Base-by-base conservation (phyloP, 257 asterid species). In the Solanum ossicruentum region DNA sequence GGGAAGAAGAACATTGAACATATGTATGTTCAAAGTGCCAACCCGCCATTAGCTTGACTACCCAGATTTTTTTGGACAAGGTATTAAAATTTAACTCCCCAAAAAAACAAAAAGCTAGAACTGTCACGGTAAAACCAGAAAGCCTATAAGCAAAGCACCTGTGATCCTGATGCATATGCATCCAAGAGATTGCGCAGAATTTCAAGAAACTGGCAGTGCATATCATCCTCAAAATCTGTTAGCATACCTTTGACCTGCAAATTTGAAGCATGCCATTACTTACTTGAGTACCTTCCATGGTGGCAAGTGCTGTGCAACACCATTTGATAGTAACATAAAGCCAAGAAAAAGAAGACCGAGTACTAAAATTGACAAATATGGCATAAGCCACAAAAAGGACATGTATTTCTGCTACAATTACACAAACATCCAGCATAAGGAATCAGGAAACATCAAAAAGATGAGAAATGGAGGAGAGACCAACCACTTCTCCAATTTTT, bases 201-300 rank as follows among this genome's bases (percentile, higher is more conserved):
- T 91, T 97, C 99, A 89, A 95, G 91, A 91, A 95, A 97, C 70
- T 97, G 99, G 89, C 99, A 95, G 86, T 95, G 99, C 99, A 95
- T 95, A 84, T 94, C 97, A 87, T 95, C 95, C 84, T 93, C 98
- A 86, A 91, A 97, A 91, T 97, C 99, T 85, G 96, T 89, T 47
- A 95, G 90, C 98, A 95, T 92, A 84, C 94, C 94, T 78, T 92
- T 93, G 83, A 97, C 99, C 99, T 97, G 93, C 80, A 90, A 88
- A 90, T 73, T 21, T 78, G 83, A 81, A 83, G 18, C 47, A 78
- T 52, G 63, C 17, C 52, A 78, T 78, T 26, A 78, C 20, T 78
- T 52, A 77, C 65, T 78, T 77, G 8, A 78, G 65, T 52, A 16
- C 47, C 83, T 78, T 28, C 26, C 28, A 78, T 26, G 61, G 82